phyloP scores from a whole-genome alignment of 169 alveolate species.

The Babesia gibsoni region DNA sequence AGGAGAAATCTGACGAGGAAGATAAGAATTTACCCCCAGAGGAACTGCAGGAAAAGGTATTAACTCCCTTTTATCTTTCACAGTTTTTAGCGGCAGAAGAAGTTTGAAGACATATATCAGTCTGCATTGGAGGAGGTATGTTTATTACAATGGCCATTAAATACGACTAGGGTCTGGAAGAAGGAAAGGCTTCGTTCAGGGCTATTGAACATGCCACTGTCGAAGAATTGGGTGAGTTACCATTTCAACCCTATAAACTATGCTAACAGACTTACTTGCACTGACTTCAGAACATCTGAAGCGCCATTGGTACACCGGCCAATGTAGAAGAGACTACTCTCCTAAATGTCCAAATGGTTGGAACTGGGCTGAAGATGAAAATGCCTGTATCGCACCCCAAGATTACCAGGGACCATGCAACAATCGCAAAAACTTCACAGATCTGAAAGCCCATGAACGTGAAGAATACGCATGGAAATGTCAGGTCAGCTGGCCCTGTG shows the following conservation, averaged over 20 bases:
- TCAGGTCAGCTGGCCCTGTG: conserved; percentile 75
- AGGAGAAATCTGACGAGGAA: conserved; percentile 21
- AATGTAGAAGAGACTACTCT: conserved; percentile 38
- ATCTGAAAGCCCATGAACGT: conserved; percentile 13
- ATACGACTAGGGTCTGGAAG: conserved; percentile 24
- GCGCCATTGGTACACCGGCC: conserved; percentile 50
- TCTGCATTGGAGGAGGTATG: conserved; percentile 22
- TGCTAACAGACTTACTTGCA: conserved; percentile 18
- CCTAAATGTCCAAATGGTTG: conserved; percentile 54
- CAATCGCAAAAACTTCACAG: conserved; percentile 15
- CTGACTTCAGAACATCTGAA: conserved; percentile 52
- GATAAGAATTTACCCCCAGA: neutral
- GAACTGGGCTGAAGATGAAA: neutral
- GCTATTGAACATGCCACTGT: conserved; percentile 15
- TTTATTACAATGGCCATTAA: neutral
- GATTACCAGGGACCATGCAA: conserved; percentile 50
- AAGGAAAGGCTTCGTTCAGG: conserved; percentile 14
- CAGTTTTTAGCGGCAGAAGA: neutral
- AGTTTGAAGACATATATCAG: conserved; percentile 6
- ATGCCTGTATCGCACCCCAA: conserved; percentile 47
- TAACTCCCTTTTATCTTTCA: neutral
- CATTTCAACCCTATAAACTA: neutral
- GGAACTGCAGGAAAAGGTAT: conserved; percentile 2
- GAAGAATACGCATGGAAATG: conserved; percentile 64
- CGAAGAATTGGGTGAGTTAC: conserved; percentile 42